phyloP scores from a whole-genome alignment of 495 filamentous ascomycete genomes.

The Daldinia concentrica region DNA sequence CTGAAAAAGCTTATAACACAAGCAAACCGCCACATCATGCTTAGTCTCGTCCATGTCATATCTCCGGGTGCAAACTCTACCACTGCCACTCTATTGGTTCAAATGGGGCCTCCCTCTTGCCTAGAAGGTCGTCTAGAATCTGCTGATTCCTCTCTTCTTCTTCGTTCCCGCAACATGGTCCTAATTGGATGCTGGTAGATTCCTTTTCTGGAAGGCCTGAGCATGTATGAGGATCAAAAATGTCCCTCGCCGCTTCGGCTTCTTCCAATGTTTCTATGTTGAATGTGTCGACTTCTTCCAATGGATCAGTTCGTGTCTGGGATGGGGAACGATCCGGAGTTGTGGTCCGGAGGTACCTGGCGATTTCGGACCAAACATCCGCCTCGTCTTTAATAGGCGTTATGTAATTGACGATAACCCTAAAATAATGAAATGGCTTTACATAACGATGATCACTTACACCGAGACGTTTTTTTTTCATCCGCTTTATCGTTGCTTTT shows the following conservation, averaged over 20 bases:
- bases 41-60: not conserved
- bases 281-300: not conserved
- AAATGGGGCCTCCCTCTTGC: not conserved
- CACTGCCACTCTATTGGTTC: not conserved
- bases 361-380: too few species aligned
- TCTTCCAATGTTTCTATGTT: too few species aligned
- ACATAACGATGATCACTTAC: too few species aligned
- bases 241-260: not conserved
- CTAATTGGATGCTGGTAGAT: not conserved
- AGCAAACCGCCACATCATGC: not conserved
- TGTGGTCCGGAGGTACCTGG: not conserved
- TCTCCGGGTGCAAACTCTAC: not conserved
- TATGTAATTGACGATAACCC: too few species aligned
- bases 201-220: not conserved
- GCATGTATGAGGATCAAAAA: not conserved
- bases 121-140: not conserved
- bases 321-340: not conserved
- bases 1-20: not conserved
- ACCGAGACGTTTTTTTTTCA: too few species aligned
- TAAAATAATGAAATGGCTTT: too few species aligned
- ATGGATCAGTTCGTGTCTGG: not conserved
- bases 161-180: not conserved
- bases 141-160: not conserved
- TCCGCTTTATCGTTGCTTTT: too few species aligned
- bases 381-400: too few species aligned